Conservation (phyloP, 2,329 filamentous ascomycete genomes). For the Ceratocystiopsis minuta region DNA sequence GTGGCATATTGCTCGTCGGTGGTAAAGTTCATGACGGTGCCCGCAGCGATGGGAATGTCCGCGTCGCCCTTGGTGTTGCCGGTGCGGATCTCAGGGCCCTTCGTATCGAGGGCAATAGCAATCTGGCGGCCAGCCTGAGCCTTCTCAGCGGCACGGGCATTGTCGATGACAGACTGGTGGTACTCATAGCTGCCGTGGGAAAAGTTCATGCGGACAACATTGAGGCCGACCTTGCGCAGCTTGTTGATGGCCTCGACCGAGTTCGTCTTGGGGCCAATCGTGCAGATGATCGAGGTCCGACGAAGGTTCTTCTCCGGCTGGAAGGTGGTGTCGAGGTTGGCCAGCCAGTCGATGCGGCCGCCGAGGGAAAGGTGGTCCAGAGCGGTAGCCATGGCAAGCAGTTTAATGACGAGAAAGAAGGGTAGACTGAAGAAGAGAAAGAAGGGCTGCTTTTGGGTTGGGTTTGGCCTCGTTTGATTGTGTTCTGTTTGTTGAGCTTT, state of each 20-base stretch:
- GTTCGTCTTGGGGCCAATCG: constrained; percentile 98
- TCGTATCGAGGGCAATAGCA: constrained; percentile 78
- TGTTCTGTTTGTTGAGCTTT: constrained; percentile 3
- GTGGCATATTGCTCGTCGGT: constrained; percentile 87
- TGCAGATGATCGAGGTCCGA: constrained; percentile 95
- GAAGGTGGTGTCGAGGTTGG: constrained; percentile 72
- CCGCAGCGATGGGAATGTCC: constrained; percentile 67
- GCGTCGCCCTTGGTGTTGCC: constrained; percentile 56
- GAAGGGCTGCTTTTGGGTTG: background rate
- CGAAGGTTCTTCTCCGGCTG: constrained; percentile 78
- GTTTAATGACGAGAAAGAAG: no score
- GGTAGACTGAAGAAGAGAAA: constrained; percentile 12
- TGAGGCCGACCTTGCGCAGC: constrained; percentile 78
- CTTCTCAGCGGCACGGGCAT: constrained; percentile 74
- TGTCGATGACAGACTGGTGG: constrained; percentile 84
- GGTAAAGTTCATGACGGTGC: constrained; percentile 82
- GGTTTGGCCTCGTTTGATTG: background rate
- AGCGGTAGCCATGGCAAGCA: constrained; percentile 34
- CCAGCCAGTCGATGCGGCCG: constrained; percentile 48
- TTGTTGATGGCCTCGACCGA: constrained; percentile 92
- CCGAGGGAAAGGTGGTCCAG: constrained; percentile 74
- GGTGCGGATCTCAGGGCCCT: constrained; percentile 44
- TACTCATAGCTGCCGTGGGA: constrained; percentile 90
- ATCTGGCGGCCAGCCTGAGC: constrained; percentile 65
- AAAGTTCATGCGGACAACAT: constrained; percentile 99